These are phyloP conservation scores for Ilyonectria mors-panacis DNA, from an alignment of 2,329 filamentous ascomycete genomes.

Conservation along the genomic window DNA sequence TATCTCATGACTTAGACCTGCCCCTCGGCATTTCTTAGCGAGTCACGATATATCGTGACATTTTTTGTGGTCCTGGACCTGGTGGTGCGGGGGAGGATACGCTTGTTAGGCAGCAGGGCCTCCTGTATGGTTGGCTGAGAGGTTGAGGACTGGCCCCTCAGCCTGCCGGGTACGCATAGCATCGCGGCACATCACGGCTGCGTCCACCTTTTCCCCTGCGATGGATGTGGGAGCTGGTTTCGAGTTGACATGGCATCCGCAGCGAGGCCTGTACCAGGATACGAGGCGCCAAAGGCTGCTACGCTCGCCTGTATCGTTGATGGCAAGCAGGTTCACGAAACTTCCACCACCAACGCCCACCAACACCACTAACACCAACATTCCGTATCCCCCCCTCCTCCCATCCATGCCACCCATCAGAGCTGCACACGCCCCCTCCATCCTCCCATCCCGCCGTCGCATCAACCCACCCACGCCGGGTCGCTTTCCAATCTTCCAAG, in stretches of 20 bases:
- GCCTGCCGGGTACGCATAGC: neutral
- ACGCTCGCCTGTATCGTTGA: conserved; percentile 3
- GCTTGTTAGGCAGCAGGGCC: conserved; percentile 28
- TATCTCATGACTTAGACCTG: conserved; percentile 1
- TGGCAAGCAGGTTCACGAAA: neutral
- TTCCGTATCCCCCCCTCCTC: neutral
- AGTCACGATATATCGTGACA: conserved; percentile 2
- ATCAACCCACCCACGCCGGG: conserved; percentile 14
- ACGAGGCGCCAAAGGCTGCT: conserved; percentile 5
- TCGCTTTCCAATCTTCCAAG: neutral
- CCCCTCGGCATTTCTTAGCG: conserved; percentile 11
- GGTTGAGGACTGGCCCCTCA: no score
- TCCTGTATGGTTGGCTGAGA: conserved; percentile 14
- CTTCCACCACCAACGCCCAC: neutral
- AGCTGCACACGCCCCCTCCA: conserved; percentile 33
- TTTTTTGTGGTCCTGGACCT: neutral
- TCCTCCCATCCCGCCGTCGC: conserved; percentile 22
- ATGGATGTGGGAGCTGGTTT: neutral
- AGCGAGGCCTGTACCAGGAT: conserved; percentile 1
- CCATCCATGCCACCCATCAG: conserved; percentile 1
- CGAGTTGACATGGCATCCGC: neutral
- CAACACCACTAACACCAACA: neutral
- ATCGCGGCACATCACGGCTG: neutral
- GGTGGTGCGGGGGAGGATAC: conserved; percentile 9
- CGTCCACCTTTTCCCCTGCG: neutral